Conservation (phyloP, 192 early-diverging fungal species). For the Podila epigama region DNA sequence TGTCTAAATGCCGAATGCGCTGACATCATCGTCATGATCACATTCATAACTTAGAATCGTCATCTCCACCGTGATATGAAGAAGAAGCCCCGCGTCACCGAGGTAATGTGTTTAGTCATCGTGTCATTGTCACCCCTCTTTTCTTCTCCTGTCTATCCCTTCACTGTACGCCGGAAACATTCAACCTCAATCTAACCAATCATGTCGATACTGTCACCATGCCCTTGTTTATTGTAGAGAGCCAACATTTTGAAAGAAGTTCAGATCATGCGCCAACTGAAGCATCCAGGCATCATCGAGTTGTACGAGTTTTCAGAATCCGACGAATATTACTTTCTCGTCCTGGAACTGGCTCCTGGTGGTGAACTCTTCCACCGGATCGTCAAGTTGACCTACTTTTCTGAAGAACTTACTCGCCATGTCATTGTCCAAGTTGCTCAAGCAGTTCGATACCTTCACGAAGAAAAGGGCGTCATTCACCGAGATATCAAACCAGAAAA, state of each 20-base stretch:
- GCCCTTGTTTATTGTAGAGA: conserved; percentile 43
- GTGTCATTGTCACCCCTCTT: no score
- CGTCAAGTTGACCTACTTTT: conserved; percentile 78
- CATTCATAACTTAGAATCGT: conserved; percentile 9
- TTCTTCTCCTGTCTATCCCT: background rate
- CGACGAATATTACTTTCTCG: conserved; percentile 72
- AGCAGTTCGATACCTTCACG: conserved; percentile 82
- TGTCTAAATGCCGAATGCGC: no score
- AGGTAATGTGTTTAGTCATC: conserved; percentile 15
- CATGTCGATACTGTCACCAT: background rate
- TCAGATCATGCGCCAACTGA: conserved; percentile 78
- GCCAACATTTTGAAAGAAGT: conserved; percentile 87
- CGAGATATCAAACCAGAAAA: conserved; percentile 95
- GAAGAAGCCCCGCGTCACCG: conserved; percentile 42
- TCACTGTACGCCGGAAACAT: background rate
- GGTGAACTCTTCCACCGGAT: conserved; percentile 91
- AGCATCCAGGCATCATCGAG: conserved; percentile 77
- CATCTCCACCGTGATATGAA: conserved; percentile 51
- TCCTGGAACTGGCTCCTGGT: conserved; percentile 81
- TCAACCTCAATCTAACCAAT: background rate
- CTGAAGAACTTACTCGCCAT: conserved; percentile 77
- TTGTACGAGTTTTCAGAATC: conserved; percentile 80
- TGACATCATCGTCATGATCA: background rate
- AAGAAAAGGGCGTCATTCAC: conserved; percentile 77
- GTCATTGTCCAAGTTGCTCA: conserved; percentile 86